Conservation (phyloP, 108 stramenopile genomes). For the Skeletonema costatum region DNA sequence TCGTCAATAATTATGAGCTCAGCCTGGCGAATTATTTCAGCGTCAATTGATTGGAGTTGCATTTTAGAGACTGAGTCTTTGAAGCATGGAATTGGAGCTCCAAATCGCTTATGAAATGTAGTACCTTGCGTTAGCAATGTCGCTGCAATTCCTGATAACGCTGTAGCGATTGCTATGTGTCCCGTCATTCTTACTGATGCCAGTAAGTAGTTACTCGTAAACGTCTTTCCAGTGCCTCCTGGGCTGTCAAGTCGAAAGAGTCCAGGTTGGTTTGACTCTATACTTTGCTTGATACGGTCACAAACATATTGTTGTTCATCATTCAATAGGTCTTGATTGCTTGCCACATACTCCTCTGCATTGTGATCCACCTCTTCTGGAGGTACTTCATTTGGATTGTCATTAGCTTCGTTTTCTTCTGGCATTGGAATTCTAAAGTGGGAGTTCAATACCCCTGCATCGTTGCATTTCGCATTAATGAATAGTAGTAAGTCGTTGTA, state of each 20-base stretch:
- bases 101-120: slow-evolving; percentile 11
- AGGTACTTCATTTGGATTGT: no score
- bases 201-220: slow-evolving; percentile 5
- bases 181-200: neutral
- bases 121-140: slow-evolving; percentile 3
- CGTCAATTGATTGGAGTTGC: neutral
- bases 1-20: slow-evolving; percentile 19
- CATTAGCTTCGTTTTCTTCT: no score
- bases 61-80: slow-evolving; percentile 10
- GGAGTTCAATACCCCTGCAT: no score
- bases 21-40: neutral
- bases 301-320: no score
- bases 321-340: no score
- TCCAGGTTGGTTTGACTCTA: neutral
- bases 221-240: neutral
- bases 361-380: no score
- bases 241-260: neutral
- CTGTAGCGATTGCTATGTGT: slow-evolving; percentile 1
- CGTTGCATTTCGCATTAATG: no score
- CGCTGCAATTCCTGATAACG: slow-evolving; percentile 13
- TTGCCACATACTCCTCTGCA: no score
- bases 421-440: no score
- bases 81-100: neutral
- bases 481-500: no score
- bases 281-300: neutral